Percentiles rank a stretch among this genome's conserved stretches.
phyloP scores from a whole-genome alignment of 2,329 filamentous ascomycete genomes.

The Fusarium begoniae region DNA sequence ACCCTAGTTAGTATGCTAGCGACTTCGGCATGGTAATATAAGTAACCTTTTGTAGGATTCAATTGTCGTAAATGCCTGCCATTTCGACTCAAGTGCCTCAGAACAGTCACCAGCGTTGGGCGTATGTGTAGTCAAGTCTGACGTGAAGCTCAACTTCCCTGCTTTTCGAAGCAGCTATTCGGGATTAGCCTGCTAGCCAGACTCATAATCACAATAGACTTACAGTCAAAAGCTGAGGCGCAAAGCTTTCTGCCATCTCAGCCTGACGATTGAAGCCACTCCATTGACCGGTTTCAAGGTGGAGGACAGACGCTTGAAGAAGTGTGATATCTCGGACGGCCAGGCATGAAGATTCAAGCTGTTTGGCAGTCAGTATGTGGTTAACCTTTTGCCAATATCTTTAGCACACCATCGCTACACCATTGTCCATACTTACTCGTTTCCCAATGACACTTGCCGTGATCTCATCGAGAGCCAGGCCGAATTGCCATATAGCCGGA shows the following conservation, averaged over 20 bases:
- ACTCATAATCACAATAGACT: background rate
- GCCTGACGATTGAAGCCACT: slow-evolving; percentile 36
- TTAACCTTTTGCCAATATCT: background rate
- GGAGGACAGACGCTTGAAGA: slow-evolving; percentile 37
- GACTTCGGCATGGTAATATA: background rate
- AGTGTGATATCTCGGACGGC: slow-evolving; percentile 29
- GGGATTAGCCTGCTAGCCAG: slow-evolving; percentile 2
- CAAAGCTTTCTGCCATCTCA: slow-evolving; percentile 30
- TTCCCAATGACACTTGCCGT: slow-evolving; percentile 16
- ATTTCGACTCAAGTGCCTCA: slow-evolving; percentile 35
- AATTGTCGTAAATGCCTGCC: slow-evolving; percentile 26
- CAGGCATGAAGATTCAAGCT: slow-evolving; percentile 25
- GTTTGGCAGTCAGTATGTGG: background rate
- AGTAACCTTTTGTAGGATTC: slow-evolving; percentile 39
- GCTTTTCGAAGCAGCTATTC: slow-evolving; percentile 35
- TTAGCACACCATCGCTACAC: background rate
- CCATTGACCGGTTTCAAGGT: slow-evolving; percentile 39
- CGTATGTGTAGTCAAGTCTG: slow-evolving; percentile 19
- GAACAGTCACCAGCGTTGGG: slow-evolving; percentile 24
- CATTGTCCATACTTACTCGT: slow-evolving; percentile 20
- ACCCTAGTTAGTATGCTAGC: slow-evolving; percentile 12
- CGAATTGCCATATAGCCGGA: slow-evolving; percentile 38
- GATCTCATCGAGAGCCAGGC: slow-evolving; percentile 36
- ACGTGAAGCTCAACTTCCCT: slow-evolving; percentile 33
- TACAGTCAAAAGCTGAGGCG: slow-evolving; percentile 30